Conservation (phyloP, 108 stramenopile species). For the Cyclotella choctawhatcheeana region DNA sequence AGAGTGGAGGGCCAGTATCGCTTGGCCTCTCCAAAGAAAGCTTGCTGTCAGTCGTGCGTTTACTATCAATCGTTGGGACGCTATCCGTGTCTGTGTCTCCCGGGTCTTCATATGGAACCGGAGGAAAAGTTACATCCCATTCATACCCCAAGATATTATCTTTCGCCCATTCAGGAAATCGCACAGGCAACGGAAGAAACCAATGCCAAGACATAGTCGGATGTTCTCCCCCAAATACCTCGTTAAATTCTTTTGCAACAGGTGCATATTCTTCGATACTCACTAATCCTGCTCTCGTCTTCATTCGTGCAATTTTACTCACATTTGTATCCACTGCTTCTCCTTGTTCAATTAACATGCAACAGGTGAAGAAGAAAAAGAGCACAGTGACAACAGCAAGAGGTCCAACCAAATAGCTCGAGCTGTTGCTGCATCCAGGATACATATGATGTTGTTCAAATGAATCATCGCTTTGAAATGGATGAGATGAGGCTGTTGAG, state of each 20-base stretch:
- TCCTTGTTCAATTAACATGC: constrained; percentile 95
- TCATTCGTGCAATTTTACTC: constrained; percentile 94
- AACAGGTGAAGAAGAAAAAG: constrained; percentile 94
- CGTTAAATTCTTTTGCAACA: constrained; percentile 87
- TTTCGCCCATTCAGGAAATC: constrained; percentile 74
- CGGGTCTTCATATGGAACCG: constrained; percentile 59
- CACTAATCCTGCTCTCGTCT: constrained; percentile 73
- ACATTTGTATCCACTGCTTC: constrained; percentile 87
- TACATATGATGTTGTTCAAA: constrained; percentile 21
- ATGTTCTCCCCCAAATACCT: constrained; percentile 91
- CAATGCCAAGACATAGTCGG: constrained; percentile 76
- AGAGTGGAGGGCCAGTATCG: neutral
- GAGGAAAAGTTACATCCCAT: constrained; percentile 62
- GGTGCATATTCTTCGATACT: constrained; percentile 65
- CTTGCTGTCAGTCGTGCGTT: constrained; percentile 14
- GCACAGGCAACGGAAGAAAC: constrained; percentile 69
- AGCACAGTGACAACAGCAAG: constrained; percentile 62
- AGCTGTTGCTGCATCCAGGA: constrained; percentile 32
- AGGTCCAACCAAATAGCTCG: constrained; percentile 29
- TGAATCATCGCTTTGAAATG: constrained; percentile 1
- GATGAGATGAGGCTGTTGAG: constrained; percentile 12
- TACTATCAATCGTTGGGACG: no score
- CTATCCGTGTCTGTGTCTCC: constrained; percentile 32
- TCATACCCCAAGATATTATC: constrained; percentile 84
- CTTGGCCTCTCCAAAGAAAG: constrained; percentile 9